Conservation (phyloP, 768 basidiomycete species). For the Melanogaster broomeanus region DNA sequence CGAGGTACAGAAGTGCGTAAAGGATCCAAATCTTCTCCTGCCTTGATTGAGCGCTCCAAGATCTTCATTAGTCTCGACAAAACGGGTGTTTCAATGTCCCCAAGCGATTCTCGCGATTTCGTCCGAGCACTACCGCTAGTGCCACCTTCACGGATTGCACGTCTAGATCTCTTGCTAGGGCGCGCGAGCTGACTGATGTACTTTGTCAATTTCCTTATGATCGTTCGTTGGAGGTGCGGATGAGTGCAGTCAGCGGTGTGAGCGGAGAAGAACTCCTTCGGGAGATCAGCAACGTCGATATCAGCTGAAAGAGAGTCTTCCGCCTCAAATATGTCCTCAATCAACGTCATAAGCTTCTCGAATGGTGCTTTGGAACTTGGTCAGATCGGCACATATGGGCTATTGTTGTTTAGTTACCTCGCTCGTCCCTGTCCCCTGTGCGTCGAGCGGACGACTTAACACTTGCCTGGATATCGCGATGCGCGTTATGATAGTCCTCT, state of each 20-base stretch:
- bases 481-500: conserved; percentile 33
- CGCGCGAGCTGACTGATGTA: conserved; percentile 67
- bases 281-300: conserved; percentile 48
- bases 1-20: conserved; percentile 44
- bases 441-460: conserved; percentile 54
- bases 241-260: conserved; percentile 56
- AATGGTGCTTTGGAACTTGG: conserved; percentile 49
- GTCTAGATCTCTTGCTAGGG: conserved; percentile 68
- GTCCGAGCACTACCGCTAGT: conserved; percentile 37
- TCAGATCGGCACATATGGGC: background rate
- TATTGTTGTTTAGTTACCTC: conserved; percentile 45
- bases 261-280: conserved; percentile 64
- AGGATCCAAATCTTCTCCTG: conserved; percentile 74
- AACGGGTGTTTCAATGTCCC: conserved; percentile 62
- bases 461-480: conserved; percentile 29
- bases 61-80: conserved; percentile 73
- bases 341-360: conserved; percentile 72
- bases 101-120: conserved; percentile 55
- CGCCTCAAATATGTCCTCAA: conserved; percentile 86
- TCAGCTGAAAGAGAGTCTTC: conserved; percentile 72
- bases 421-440: conserved; percentile 75
- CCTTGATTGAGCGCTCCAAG: conserved; percentile 75
- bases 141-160: conserved; percentile 40
- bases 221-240: conserved; percentile 57
- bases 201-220: conserved; percentile 70